Conservation (phyloP, 257 asterid genomes). For the Lantana camara region DNA sequence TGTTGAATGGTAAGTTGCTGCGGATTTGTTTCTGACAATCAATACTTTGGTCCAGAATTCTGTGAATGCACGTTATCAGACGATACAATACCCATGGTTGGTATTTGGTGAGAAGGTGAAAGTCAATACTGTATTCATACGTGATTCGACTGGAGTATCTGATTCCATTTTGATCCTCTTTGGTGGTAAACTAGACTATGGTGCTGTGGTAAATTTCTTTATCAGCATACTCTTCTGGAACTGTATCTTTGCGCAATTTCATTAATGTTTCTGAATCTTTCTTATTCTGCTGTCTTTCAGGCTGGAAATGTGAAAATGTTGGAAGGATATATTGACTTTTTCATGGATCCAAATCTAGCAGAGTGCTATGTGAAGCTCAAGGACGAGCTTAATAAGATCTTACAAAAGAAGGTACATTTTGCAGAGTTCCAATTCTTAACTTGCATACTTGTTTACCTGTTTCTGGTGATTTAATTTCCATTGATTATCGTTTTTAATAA, state of each 20-base stretch:
- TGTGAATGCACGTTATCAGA: slow-evolving; percentile 96
- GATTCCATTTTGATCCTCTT: slow-evolving; percentile 95
- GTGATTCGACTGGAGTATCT: slow-evolving; percentile 98
- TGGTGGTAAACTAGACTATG: slow-evolving; percentile 74
- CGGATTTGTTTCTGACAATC: too few species aligned
- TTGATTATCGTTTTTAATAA: background rate
- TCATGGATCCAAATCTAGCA: slow-evolving; percentile 86
- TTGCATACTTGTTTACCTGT: background rate
- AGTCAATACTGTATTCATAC: slow-evolving; percentile 91
- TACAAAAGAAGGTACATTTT: slow-evolving; percentile 69
- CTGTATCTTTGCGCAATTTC: slow-evolving; percentile 6
- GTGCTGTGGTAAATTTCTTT: slow-evolving; percentile 60
- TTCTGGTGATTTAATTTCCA: background rate
- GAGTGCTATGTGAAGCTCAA: slow-evolving; percentile 86
- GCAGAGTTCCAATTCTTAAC: background rate
- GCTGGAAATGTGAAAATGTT: slow-evolving; percentile 88
- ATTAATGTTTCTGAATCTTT: slow-evolving; percentile 3
- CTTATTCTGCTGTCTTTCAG: slow-evolving; percentile 41
- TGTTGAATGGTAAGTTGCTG: slow-evolving; percentile 25
- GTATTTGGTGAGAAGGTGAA: slow-evolving; percentile 97
- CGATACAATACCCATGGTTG: slow-evolving; percentile 93
- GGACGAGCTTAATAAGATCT: slow-evolving; percentile 67
- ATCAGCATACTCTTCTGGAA: slow-evolving; percentile 9
- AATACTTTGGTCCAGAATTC: slow-evolving; percentile 67
- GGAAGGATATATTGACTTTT: slow-evolving; percentile 85